phyloP scores from a whole-genome alignment of 345 rosid genomes.

The Gossypium bickii region DNA sequence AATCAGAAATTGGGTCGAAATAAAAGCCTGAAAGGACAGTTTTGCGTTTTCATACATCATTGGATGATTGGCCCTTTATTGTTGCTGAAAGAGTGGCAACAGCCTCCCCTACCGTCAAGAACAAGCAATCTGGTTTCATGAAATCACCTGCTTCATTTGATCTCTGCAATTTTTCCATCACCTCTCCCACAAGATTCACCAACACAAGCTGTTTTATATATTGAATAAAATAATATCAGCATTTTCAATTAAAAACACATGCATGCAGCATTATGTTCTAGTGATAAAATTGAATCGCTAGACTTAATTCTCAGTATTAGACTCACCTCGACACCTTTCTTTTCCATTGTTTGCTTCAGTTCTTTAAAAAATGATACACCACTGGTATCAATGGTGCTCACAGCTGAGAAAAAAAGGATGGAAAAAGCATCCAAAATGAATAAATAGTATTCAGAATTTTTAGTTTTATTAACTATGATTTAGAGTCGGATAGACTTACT shows the following conservation, averaged over 20 bases:
- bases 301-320: no score
- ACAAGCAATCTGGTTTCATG: constrained; percentile 51
- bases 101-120: constrained; percentile 80
- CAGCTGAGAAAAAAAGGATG: constrained; percentile 38
- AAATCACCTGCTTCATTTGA: constrained; percentile 46
- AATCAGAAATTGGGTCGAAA: no score
- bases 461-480: not conserved
- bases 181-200: constrained; percentile 87
- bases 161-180: constrained; percentile 68
- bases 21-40: no score
- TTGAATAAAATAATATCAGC: no score
- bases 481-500: constrained; percentile 27
- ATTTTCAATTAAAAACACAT: no score
- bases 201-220: constrained; percentile 48
- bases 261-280: no score
- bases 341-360: constrained; percentile 53
- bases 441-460: not conserved
- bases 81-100: constrained; percentile 61
- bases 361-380: constrained; percentile 68
- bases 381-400: constrained; percentile 74
- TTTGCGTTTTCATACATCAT: constrained; percentile 23
- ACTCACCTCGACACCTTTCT: constrained; percentile 24
- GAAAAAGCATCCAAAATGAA: not conserved
- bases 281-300: no score
- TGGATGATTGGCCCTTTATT: constrained; percentile 42